These are phyloP conservation scores for Logfia minima DNA, from an alignment of 129 eudicot species.

Conservation along the genomic window DNA sequence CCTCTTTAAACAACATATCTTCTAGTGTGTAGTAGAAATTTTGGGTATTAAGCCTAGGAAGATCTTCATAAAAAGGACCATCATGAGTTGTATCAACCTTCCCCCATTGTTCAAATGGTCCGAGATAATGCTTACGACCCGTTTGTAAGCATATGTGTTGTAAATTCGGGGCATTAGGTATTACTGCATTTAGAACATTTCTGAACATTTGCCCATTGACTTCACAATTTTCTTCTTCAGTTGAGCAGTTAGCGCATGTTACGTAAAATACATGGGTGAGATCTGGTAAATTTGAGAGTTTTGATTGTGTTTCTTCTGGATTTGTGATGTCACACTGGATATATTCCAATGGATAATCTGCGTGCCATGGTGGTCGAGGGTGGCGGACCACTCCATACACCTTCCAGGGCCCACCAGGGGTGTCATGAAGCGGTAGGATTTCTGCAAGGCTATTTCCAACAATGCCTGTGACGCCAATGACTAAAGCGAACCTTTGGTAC, in stretches of 20 bases:
- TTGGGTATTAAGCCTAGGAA: constrained; percentile 39
- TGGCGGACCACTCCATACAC: constrained; percentile 68
- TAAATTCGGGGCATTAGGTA: constrained; percentile 50
- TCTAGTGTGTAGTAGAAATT: constrained; percentile 59
- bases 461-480: constrained; percentile 60
- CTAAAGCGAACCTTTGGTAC: constrained; percentile 41
- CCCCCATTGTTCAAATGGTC: constrained; percentile 15
- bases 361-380: constrained; percentile 53
- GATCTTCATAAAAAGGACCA: constrained; percentile 48
- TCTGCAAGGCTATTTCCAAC: constrained; percentile 61
- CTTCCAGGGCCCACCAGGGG: constrained; percentile 77
- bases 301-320: constrained; percentile 38
- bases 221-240: constrained; percentile 40
- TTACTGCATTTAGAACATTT: constrained; percentile 41
- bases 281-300: constrained; percentile 45
- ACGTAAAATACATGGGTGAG: constrained; percentile 59
- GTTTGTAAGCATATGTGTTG: constrained; percentile 56
- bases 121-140: constrained; percentile 42
- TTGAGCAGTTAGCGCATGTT: constrained; percentile 42
- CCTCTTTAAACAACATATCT: constrained; percentile 48
- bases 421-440: constrained; percentile 45
- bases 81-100: constrained; percentile 23
- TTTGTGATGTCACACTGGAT: constrained; percentile 52
- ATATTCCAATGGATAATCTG: constrained; percentile 40
- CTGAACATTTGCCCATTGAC: constrained; percentile 46